phyloP scores from a whole-genome alignment of 495 filamentous ascomycete species.

The Annulohypoxylon stygium region DNA sequence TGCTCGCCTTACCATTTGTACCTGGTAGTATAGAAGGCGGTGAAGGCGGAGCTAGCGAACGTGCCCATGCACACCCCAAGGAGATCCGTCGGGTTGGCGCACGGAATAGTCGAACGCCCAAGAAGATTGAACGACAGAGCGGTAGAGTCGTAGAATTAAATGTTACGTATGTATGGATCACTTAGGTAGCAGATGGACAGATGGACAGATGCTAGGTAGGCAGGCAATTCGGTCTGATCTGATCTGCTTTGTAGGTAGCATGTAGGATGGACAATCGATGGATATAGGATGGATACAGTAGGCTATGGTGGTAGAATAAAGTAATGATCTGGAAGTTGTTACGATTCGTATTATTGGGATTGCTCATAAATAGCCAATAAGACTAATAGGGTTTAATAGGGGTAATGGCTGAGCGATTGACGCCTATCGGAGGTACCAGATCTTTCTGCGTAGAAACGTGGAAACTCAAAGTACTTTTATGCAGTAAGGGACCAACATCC shows the following conservation, averaged over 20 bases:
- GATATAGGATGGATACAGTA: background rate
- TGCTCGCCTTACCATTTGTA: background rate
- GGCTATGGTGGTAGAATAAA: slow-evolving; percentile 14
- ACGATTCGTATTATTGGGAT: slow-evolving; percentile 6
- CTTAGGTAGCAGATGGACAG: background rate
- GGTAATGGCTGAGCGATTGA: slow-evolving; percentile 10
- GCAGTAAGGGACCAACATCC: slow-evolving; percentile 15
- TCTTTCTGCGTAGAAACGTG: slow-evolving; percentile 6
- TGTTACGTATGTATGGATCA: background rate
- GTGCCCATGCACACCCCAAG: slow-evolving; percentile 37
- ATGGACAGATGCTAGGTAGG: background rate
- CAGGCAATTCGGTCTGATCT: slow-evolving; percentile 8
- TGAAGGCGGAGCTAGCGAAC: slow-evolving; percentile 28
- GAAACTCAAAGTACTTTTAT: slow-evolving; percentile 3
- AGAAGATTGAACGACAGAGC: background rate
- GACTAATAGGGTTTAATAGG: background rate
- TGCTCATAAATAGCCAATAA: background rate
- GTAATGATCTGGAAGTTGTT: slow-evolving; percentile 9
- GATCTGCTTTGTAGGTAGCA: background rate
- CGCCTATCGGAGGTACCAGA: slow-evolving; percentile 5
- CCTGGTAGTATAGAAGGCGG: slow-evolving; percentile 28
- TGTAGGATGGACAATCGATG: background rate
- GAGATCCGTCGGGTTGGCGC: slow-evolving; percentile 31
- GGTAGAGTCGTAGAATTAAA: background rate
- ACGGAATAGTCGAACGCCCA: slow-evolving; percentile 13